Evolutionary conservation across 495 filamentous ascomycete genomes (phyloP).

Genomic region (Penicillium bialowiezense): DNA sequence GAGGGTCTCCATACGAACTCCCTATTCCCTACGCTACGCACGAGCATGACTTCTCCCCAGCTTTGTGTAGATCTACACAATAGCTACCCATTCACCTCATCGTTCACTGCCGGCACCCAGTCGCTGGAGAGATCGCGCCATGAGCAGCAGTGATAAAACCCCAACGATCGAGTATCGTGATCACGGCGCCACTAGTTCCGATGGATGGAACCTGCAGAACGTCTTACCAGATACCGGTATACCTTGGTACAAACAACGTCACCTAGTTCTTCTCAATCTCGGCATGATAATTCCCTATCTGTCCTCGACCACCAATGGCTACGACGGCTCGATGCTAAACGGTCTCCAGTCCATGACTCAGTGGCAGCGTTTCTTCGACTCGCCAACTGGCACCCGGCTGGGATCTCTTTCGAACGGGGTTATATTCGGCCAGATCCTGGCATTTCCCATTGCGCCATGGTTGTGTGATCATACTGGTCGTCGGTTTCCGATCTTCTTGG

Average conservation of each 20-base stretch:
- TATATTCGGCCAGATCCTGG: conserved; percentile 22
- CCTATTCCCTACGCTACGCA: neutral
- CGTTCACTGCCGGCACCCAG: neutral
- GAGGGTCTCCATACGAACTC: neutral
- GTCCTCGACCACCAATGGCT: conserved; percentile 19
- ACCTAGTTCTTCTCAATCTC: conserved; percentile 11
- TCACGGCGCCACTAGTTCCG: neutral
- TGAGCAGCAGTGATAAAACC: neutral
- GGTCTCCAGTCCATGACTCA: conserved; percentile 23
- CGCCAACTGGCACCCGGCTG: conserved; percentile 18
- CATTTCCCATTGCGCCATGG: conserved; percentile 17
- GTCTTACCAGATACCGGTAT: conserved; percentile 7
- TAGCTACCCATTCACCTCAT: neutral
- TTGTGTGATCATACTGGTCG: conserved; percentile 21
- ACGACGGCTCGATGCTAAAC: conserved; percentile 31
- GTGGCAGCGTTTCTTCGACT: conserved; percentile 21
- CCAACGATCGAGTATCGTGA: neutral
- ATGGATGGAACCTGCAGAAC: conserved; percentile 5
- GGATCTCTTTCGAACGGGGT: conserved; percentile 20
- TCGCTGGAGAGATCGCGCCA: neutral
- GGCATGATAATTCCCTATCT: conserved; percentile 12
- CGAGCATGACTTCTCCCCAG: neutral
- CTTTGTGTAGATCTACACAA: neutral
- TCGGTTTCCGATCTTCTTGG: conserved; percentile 16
- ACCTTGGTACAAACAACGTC: conserved; percentile 11